Percentiles rank a stretch among this genome's conserved stretches.
These are phyloP conservation scores for Gelatoporia subvermispora DNA, from an alignment of 768 basidiomycete species.

Conservation along the genomic window DNA sequence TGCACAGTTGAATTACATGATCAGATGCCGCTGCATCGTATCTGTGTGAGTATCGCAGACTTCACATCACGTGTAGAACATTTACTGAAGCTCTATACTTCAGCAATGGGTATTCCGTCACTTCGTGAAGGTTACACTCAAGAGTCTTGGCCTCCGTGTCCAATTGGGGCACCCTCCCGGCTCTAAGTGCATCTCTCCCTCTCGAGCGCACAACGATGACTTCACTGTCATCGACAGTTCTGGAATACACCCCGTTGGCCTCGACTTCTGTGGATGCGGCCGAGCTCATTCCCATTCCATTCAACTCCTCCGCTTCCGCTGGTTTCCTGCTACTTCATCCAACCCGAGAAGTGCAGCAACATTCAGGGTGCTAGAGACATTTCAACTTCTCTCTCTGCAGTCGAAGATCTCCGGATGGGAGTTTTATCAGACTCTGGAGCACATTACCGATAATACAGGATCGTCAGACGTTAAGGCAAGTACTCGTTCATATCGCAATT, in stretches of 20 bases:
- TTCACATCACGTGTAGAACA: too few relatives aligned
- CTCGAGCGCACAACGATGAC: neutral
- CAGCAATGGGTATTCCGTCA: neutral
- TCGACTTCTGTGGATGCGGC: constrained; percentile 22
- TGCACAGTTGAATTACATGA: neutral
- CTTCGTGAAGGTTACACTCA: constrained; percentile 2
- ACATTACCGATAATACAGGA: constrained; percentile 28
- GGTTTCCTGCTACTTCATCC: constrained; percentile 26
- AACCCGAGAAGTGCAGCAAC: constrained; percentile 28
- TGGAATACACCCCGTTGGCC: constrained; percentile 19
- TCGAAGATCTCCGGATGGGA: constrained; percentile 30
- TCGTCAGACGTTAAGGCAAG: constrained; percentile 4
- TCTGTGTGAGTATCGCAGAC: too few relatives aligned
- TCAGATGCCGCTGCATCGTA: too few relatives aligned
- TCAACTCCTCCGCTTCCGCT: constrained; percentile 26
- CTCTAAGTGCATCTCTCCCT: constrained; percentile 6
- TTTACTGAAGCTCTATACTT: too few relatives aligned
- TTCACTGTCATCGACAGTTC: constrained; percentile 21
- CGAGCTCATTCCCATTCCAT: neutral
- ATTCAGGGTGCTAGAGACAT: constrained; percentile 24
- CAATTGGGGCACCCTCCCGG: constrained; percentile 23
- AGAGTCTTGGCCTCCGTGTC: constrained; percentile 14
- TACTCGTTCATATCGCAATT: neutral
- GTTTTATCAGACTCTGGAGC: constrained; percentile 24
- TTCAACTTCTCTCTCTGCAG: constrained; percentile 30